Base-by-base conservation (phyloP, 2,329 filamentous ascomycete species). In the Sporothrix protearum region DNA sequence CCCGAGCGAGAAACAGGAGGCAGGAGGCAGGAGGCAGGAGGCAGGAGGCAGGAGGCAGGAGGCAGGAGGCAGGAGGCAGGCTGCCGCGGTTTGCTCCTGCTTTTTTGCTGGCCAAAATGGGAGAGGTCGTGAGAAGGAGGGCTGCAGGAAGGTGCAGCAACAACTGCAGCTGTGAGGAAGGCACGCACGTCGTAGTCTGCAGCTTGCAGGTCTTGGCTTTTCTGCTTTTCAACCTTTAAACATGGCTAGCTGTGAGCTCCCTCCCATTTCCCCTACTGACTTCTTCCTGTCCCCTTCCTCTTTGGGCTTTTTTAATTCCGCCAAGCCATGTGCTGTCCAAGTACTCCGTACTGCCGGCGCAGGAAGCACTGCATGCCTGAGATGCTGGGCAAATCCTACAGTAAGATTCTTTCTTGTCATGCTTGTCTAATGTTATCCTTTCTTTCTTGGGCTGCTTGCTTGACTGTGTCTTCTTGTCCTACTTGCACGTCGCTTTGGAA, bases 41-140 rank as follows among this genome's bases (percentile, higher is more conserved):
- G 12, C 39, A 12, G 9, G 39, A 45, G 39, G 19, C 42, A 47
- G 42, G 14, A n/a, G n/a, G n/a, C n/a, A n/a, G n/a, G n/a, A n/a
- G n/a, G n/a, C n/a, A n/a, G n/a, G n/a, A 10, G 39, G 39, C 9
- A 42, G 9, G 39, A 42, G 39, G 12, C 36, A 47, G 39, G 42
- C 33, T 47, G 45, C 63, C 63, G 63, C 63, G 63, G 63, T 33
- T 66, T 25, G 63, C 63, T 66, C 63, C 42, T 66, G 63, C 63
- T 66, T 49, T 36, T 30, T 30, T 25, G 4, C 36, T 28, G 9
- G 14, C 25, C 12, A 47, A 30, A 10, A 63, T 28, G 59, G 59
- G 36, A 42, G 59, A 64, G n/a, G 59, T 28, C 14, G 59, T 36
- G 22, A 28, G 22, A 45, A 36, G 22, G 22, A 64, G 63, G 25